These are phyloP conservation scores for Ophiobolus disseminans DNA, from an alignment of 2,329 filamentous ascomycete genomes.

Conservation along the genomic window DNA sequence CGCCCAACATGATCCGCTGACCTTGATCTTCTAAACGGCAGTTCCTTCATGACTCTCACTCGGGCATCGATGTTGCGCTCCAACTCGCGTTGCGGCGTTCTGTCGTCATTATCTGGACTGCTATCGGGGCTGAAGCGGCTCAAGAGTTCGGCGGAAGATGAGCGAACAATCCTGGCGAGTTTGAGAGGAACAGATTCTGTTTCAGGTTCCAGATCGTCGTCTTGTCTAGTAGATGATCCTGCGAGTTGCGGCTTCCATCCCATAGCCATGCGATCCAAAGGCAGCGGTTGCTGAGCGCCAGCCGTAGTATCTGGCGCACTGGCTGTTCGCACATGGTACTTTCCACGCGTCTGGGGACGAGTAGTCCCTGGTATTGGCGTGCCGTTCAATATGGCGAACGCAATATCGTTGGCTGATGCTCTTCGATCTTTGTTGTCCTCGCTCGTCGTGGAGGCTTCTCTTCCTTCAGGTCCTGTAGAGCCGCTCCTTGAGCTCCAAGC, in stretches of 20 bases:
- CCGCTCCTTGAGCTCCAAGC: slow-evolving; percentile 33
- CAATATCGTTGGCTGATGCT: slow-evolving; percentile 25
- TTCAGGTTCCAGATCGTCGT: not conserved
- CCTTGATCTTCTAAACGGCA: slow-evolving; percentile 16
- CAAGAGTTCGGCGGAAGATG: slow-evolving; percentile 24
- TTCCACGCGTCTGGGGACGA: not conserved
- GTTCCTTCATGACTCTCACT: slow-evolving; percentile 6
- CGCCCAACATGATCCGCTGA: not conserved
- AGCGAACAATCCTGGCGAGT: slow-evolving; percentile 7
- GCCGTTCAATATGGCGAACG: slow-evolving; percentile 32
- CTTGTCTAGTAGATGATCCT: not conserved
- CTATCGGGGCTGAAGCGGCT: slow-evolving; percentile 29
- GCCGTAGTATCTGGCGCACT: slow-evolving; percentile 26
- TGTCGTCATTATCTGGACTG: slow-evolving; percentile 20
- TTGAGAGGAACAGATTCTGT: not conserved
- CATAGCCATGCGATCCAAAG: slow-evolving; percentile 14
- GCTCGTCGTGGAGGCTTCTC: slow-evolving; percentile 10
- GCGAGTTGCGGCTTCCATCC: slow-evolving; percentile 26
- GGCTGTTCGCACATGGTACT: slow-evolving; percentile 14
- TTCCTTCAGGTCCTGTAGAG: slow-evolving; percentile 22
- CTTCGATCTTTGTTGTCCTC: slow-evolving; percentile 6
- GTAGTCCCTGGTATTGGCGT: slow-evolving; percentile 24
- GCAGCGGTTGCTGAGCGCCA: slow-evolving; percentile 9
- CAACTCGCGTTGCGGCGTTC: slow-evolving; percentile 9
- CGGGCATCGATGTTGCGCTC: slow-evolving; percentile 19